Evolutionary conservation across 1,139 yeast species (phyloP), one percentile per base, ranked within the genome.

Genomic region (Lodderomyces metapsilosis): DNA sequence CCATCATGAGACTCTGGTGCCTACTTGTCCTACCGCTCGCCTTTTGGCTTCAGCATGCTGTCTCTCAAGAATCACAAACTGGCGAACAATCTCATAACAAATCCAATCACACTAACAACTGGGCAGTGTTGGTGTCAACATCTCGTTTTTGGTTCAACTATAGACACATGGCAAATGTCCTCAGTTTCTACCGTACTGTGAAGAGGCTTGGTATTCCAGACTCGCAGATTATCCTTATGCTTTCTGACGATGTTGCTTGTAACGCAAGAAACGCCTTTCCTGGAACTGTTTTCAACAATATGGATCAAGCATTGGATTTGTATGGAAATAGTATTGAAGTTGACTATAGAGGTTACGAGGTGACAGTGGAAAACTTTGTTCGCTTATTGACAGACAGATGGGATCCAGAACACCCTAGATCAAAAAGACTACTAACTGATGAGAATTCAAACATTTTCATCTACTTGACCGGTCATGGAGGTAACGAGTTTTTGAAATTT

Each of bases 401-500:
- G 96, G 92, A 89, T 38, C 85, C 83, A 24, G 89, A 87, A 43
- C 96, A 92, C 52, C 98, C 98, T 2, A 74, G 96, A 47, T 86
- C 95, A 16, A 92, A 92, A 64, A 74, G 98, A 50, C 70, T 92
- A 35, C 68, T 91, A 49, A 89, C 98, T 0, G 98, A 92, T 64
- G 97, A 91, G 58, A 83, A 89, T 58, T 88, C 96, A 16, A 92
- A 92, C 60, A 88, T 92, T 39, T 88, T 92, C 62, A 86, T 92
- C 31, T 92, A 94, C 62, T 76, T 92, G 82, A 94, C 98, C 1
- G 99, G 99, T 12, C 99, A 92, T 63, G 99, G 99, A 12, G 99
- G 99, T 41, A 89, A 91, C 56, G 98, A 92, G 62, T 92, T 92
- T 62, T 76, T 94, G 53, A 92, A 92, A 64, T 92, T 92, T 63